Evolutionary conservation across 192 early-diverging fungal species (phyloP).

Genomic region (Backusella australiensis): DNA sequence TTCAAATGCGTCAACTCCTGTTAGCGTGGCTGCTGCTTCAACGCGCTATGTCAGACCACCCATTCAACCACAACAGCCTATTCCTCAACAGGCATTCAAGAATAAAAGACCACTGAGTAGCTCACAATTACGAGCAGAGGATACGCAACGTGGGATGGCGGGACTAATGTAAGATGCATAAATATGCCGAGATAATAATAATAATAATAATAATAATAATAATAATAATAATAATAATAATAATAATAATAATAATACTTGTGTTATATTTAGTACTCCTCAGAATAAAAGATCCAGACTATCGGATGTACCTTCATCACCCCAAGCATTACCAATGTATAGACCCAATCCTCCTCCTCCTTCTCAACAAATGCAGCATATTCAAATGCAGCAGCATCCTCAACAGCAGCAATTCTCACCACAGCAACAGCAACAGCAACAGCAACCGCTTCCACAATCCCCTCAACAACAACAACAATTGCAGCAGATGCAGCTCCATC

Average conservation of each 20-base stretch:
- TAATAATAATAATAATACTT: too few species aligned
- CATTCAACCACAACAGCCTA: constrained; percentile 2
- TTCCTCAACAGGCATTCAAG: background rate
- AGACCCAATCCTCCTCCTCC: constrained; percentile 1
- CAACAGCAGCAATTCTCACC: background rate
- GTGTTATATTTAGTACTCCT: background rate
- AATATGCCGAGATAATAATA: background rate
- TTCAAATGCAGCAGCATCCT: constrained; percentile 8
- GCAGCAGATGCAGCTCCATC: background rate
- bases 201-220: too few species aligned
- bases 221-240: too few species aligned
- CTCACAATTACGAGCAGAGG: constrained; percentile 16
- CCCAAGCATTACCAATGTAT: constrained; percentile 6
- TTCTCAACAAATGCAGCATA: background rate
- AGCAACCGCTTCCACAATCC: background rate
- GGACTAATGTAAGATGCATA: constrained; percentile 11
- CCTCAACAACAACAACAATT: background rate
- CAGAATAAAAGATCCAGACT: constrained; percentile 14
- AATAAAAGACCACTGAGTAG: constrained; percentile 9
- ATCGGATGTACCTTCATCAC: constrained; percentile 1
- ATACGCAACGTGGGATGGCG: constrained; percentile 9
- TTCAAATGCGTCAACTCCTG: background rate
- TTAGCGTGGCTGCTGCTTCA: background rate
- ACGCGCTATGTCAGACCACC: background rate
- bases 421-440: constrained; percentile 10